Evolutionary conservation across 345 rosid genomes (phyloP).

Genomic region (Eucalyptus rudis): DNA sequence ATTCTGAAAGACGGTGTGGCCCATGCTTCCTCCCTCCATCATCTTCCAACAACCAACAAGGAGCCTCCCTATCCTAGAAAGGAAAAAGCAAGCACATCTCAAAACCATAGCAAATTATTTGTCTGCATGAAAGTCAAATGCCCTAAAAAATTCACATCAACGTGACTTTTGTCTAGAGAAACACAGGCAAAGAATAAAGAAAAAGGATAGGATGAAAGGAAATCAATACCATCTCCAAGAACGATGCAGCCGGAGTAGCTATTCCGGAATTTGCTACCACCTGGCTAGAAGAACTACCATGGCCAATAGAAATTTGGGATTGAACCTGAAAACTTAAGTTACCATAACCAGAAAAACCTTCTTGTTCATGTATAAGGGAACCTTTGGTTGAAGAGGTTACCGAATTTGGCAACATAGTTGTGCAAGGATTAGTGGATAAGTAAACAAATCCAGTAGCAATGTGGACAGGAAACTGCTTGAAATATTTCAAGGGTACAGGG

Average conservation of each 20-base stretch:
- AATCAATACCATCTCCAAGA: slow-evolving; percentile 35
- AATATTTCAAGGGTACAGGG: slow-evolving; percentile 76
- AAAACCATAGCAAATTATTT: background rate
- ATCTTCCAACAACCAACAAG: slow-evolving; percentile 82
- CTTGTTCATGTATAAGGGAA: slow-evolving; percentile 6
- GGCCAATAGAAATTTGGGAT: slow-evolving; percentile 12
- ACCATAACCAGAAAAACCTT: slow-evolving; percentile 1
- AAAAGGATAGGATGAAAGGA: background rate
- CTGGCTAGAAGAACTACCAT: slow-evolving; percentile 8
- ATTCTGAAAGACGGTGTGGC: slow-evolving; percentile 58
- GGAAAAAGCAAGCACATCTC: background rate
- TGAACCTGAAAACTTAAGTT: slow-evolving; percentile 6
- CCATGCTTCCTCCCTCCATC: slow-evolving; percentile 61
- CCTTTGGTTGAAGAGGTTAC: slow-evolving; percentile 1
- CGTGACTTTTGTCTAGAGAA: background rate
- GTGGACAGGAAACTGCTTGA: slow-evolving; percentile 84
- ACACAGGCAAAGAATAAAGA: background rate
- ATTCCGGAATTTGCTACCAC: slow-evolving; percentile 10
- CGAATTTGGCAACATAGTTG: slow-evolving; percentile 5
- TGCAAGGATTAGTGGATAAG: slow-evolving; percentile 18
- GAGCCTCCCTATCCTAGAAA: slow-evolving; percentile 45
- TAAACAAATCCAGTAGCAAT: slow-evolving; percentile 71
- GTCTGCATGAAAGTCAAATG: background rate
- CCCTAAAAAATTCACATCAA: background rate
- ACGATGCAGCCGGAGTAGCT: slow-evolving; percentile 1